Conservation (phyloP, 176 grass and related monocot species). For the Otatea glauca region DNA sequence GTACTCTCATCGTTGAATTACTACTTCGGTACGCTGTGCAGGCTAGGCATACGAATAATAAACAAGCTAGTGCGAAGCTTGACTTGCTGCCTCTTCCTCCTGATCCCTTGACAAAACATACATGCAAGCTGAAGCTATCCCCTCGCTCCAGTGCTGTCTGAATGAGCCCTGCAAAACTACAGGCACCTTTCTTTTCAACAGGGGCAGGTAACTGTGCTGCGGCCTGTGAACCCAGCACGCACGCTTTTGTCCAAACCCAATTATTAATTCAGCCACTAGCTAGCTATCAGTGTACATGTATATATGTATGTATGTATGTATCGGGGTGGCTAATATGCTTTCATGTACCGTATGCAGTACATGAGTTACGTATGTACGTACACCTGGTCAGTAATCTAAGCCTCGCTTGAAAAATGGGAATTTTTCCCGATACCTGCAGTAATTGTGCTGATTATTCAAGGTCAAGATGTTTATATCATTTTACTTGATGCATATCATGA, state of each 20-base stretch:
- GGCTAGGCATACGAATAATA: neutral
- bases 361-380: too few relatives aligned
- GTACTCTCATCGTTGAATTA: neutral
- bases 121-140: neutral
- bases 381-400: too few relatives aligned
- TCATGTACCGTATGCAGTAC: too few relatives aligned
- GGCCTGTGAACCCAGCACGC: conserved; percentile 34
- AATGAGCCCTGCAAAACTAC: conserved; percentile 50
- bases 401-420: too few relatives aligned
- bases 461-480: neutral
- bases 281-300: neutral
- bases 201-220: conserved; percentile 7
- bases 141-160: conserved; percentile 23
- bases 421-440: too few relatives aligned
- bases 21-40: neutral
- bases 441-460: too few relatives aligned
- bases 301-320: too few relatives aligned
- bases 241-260: conserved; percentile 21
- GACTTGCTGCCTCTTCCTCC: neutral
- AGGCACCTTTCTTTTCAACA: conserved; percentile 55
- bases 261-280: neutral
- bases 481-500: neutral
- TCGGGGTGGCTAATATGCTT: too few relatives aligned
- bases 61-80: neutral
- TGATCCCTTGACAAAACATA: conserved; percentile 22